A percentile compares a stretch with the other conserved stretches of the same genome.
Evolutionary conservation across 306 rosid species (phyloP).

Genomic region (Vachellia pachyceras): DNA sequence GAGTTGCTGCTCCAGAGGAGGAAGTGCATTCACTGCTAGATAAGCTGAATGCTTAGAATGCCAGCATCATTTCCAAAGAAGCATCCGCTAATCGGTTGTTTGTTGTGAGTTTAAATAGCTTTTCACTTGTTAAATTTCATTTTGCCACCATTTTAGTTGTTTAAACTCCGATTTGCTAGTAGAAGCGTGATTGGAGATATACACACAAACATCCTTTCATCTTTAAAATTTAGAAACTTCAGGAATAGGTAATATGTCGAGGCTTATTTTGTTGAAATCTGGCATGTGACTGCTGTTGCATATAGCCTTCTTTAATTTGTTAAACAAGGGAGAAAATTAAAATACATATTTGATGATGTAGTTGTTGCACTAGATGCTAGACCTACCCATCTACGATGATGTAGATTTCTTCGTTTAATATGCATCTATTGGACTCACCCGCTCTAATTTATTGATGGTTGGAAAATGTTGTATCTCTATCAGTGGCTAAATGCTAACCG

Average conservation of each 20-base stretch:
- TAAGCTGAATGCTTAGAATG: too few relatives aligned
- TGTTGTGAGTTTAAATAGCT: too few relatives aligned
- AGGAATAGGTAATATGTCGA: too few relatives aligned
- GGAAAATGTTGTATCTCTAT: neutral
- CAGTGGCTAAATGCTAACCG: too few relatives aligned
- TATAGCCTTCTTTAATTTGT: conserved; percentile 6
- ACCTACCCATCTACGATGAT: neutral
- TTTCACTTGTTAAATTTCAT: neutral
- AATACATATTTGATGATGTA: neutral
- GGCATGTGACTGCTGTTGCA: conserved; percentile 2
- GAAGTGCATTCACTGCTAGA: too few relatives aligned
- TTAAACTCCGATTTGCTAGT: conserved; percentile 17
- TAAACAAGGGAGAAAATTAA: conserved; percentile 7
- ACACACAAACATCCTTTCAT: too few relatives aligned
- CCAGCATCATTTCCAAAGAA: too few relatives aligned
- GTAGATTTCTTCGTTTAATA: neutral
- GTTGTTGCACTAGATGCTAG: neutral
- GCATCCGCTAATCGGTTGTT: too few relatives aligned
- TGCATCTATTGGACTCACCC: neutral
- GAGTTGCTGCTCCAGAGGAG: too few relatives aligned
- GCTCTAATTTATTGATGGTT: neutral
- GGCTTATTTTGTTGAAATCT: too few relatives aligned
- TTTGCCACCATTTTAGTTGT: neutral
- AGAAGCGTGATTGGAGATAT: too few relatives aligned
- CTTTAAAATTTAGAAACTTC: too few relatives aligned